Evolutionary conservation across 257 asterid genomes (phyloP).

Genomic region (Anisodus acutangulus): DNA sequence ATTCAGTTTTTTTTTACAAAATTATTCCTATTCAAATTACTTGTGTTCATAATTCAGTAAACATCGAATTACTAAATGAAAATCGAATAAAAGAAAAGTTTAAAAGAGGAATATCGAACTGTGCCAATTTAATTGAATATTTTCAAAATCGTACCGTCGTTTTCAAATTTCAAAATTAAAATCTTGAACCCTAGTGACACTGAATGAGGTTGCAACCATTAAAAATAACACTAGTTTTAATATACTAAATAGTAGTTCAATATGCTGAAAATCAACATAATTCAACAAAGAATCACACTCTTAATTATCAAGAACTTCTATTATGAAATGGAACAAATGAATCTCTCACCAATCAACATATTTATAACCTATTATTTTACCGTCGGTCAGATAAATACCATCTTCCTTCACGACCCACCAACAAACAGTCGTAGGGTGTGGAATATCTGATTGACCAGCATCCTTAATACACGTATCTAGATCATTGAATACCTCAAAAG

Average conservation of each 20-base stretch:
- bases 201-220: neutral
- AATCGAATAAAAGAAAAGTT: no score
- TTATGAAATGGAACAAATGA: no score
- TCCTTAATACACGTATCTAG: neutral
- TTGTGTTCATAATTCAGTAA: no score
- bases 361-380: neutral
- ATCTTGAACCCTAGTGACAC: neutral
- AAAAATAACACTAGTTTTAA: neutral
- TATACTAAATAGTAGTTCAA: neutral
- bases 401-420: slow-evolving; percentile 22
- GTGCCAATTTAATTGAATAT: no score
- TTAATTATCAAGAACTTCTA: no score
- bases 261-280: neutral
- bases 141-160: no score
- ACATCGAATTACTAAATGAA: no score
- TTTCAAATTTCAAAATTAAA: no score
- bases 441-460: neutral
- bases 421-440: neutral
- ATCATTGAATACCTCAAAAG: slow-evolving; percentile 20
- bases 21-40: no score
- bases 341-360: neutral
- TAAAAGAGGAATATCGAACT: no score
- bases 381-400: slow-evolving; percentile 17
- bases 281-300: neutral
- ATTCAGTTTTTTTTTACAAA: no score